These are phyloP conservation scores for Zopfia rhizophila DNA, from an alignment of 2,329 filamentous ascomycete genomes.

Conservation along the genomic window DNA sequence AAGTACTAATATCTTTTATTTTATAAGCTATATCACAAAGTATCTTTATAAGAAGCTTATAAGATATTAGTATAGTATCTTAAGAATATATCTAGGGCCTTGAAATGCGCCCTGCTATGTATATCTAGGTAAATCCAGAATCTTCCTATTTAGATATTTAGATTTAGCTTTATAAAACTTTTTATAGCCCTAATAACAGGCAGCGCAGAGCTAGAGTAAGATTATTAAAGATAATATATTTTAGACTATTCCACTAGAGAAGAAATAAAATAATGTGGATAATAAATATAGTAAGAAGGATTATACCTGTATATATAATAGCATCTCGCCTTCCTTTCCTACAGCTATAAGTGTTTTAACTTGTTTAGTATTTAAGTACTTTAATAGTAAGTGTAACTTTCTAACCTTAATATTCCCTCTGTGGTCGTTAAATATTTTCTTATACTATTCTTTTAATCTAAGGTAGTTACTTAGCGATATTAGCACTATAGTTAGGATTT, in stretches of 20 bases:
- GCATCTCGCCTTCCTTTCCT: conserved; percentile 18
- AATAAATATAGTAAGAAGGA: too few species aligned
- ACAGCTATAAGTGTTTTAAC: conserved; percentile 32
- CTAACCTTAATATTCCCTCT: conserved; percentile 19
- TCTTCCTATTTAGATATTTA: too few species aligned
- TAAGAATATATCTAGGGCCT: background rate
- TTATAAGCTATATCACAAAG: conserved; percentile 24
- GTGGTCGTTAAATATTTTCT: conserved; percentile 14
- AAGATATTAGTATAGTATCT: background rate
- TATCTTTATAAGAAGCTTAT: conserved; percentile 20
- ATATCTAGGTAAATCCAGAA: too few species aligned
- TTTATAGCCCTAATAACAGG: too few species aligned
- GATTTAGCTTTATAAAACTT: too few species aligned
- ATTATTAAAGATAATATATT: too few species aligned
- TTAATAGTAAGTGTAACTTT: conserved; percentile 14
- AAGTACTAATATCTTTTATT: conserved; percentile 7
- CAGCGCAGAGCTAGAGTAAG: too few species aligned
- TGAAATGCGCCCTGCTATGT: too few species aligned
- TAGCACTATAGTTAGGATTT: conserved; percentile 23
- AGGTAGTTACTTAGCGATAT: conserved; percentile 28
- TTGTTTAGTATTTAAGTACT: conserved; percentile 26
- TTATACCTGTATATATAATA: conserved; percentile 31
- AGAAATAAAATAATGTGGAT: too few species aligned
- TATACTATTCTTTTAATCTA: conserved; percentile 18
- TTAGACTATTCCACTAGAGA: too few species aligned